Percentiles rank a stretch among this genome's conserved stretches.
phyloP scores from a whole-genome alignment of 2,329 filamentous ascomycete genomes.

The Diaporthe nobilis region DNA sequence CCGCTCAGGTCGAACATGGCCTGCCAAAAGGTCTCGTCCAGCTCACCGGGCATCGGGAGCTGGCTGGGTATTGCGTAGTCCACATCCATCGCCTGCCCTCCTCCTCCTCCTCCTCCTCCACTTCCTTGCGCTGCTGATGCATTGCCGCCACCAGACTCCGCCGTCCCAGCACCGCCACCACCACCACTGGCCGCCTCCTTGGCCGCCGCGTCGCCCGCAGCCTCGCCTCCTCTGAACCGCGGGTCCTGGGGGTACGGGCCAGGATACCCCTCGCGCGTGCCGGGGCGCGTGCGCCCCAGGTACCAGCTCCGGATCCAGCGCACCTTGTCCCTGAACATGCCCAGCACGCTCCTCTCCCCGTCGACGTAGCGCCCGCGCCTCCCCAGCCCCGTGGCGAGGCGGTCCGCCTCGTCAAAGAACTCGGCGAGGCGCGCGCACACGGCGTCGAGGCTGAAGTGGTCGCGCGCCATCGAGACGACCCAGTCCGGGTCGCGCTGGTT shows the following conservation, averaged over 20 bases:
- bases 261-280: constrained; percentile 12
- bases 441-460: constrained; percentile 51
- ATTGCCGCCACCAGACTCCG: background rate
- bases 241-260: background rate
- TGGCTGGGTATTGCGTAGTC: constrained; percentile 29
- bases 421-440: constrained; percentile 49
- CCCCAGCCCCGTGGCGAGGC: constrained; percentile 24
- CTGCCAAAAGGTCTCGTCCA: constrained; percentile 42
- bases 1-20: constrained; percentile 39
- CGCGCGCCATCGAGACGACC: constrained; percentile 52
- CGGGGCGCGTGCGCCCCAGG: constrained; percentile 13
- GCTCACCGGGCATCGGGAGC: constrained; percentile 24
- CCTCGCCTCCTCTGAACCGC: background rate
- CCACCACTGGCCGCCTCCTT: constrained; percentile 13
- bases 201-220: background rate
- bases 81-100: constrained; percentile 38
- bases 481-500: constrained; percentile 50
- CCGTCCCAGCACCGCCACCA: constrained; percentile 5
- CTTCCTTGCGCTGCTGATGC: constrained; percentile 1
- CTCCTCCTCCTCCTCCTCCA: constrained; percentile 6
- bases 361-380: constrained; percentile 44
- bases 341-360: constrained; percentile 50
- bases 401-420: constrained; percentile 52
- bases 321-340: constrained; percentile 53
- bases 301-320: constrained; percentile 60